Percentiles rank a stretch among this genome's conserved stretches.
These are phyloP conservation scores for Apophysomyces variabilis DNA, from an alignment of 371 early-diverging fungal species.

Conservation along the genomic window DNA sequence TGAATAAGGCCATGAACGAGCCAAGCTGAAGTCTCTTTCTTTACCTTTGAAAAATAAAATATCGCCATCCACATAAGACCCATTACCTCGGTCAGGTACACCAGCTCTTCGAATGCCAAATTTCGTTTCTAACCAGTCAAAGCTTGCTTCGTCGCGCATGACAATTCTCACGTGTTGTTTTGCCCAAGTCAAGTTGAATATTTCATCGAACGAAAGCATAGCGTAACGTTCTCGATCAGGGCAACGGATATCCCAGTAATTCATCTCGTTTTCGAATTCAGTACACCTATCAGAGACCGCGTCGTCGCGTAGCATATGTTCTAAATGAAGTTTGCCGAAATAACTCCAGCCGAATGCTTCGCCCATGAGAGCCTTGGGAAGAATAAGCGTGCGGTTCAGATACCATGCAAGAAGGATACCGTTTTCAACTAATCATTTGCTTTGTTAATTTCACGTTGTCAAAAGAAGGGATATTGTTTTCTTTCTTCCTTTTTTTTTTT, in stretches of 20 bases:
- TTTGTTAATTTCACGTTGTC: neutral
- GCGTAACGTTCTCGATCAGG: constrained; percentile 39
- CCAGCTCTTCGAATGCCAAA: constrained; percentile 34
- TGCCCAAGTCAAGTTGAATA: constrained; percentile 52
- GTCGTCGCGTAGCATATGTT: constrained; percentile 45
- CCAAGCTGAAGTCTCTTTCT: neutral
- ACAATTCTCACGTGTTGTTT: constrained; percentile 46
- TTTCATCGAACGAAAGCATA: constrained; percentile 44
- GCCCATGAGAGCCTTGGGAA: constrained; percentile 56
- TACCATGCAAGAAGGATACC: constrained; percentile 61
- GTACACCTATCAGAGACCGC: constrained; percentile 21
- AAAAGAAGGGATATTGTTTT: neutral
- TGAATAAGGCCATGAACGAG: constrained; percentile 1
- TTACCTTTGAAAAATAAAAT: constrained; percentile 49
- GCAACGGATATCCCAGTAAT: constrained; percentile 24
- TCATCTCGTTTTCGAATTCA: constrained; percentile 15
- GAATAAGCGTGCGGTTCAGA: constrained; percentile 51
- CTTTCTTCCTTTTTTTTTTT: neutral
- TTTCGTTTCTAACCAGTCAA: constrained; percentile 41
- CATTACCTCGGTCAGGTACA: constrained; percentile 20
- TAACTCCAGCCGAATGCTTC: constrained; percentile 55
- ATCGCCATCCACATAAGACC: constrained; percentile 45
- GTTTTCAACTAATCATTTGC: constrained; percentile 52
- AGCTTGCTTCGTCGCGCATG: constrained; percentile 37
- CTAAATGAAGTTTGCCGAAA: constrained; percentile 38